Percentiles rank a stretch among this genome's conserved stretches.
These are phyloP conservation scores for Grosmannia clavigera DNA, from an alignment of 2,329 filamentous ascomycete genomes.

Conservation along the genomic window DNA sequence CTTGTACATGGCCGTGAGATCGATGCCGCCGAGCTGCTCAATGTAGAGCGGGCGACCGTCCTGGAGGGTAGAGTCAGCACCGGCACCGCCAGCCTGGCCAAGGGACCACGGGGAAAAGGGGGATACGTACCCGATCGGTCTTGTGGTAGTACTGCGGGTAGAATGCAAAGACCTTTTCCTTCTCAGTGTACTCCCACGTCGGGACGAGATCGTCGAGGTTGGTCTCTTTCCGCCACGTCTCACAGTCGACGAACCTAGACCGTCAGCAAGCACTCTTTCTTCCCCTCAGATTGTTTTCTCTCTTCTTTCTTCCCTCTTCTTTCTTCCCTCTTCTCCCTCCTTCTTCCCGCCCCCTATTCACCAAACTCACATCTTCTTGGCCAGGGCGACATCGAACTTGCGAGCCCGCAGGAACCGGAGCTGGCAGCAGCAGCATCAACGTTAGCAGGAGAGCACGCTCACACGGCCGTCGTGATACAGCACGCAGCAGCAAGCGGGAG, in stretches of 20 bases:
- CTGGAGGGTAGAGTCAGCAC: slow-evolving; percentile 28
- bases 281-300: no score
- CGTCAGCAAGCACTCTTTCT: not conserved
- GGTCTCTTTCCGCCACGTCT: slow-evolving; percentile 83
- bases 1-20: slow-evolving; percentile 80
- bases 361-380: slow-evolving; percentile 71
- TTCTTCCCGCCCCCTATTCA: not conserved
- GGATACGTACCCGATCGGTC: slow-evolving; percentile 56
- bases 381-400: slow-evolving; percentile 77
- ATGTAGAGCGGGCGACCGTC: slow-evolving; percentile 97
- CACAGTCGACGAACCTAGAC: slow-evolving; percentile 73
- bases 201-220: slow-evolving; percentile 70
- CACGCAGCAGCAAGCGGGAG: not conserved
- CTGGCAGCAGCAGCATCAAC: slow-evolving; percentile 24
- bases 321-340: not conserved
- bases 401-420: slow-evolving; percentile 85
- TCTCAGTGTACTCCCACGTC: slow-evolving; percentile 80
- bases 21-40: slow-evolving; percentile 87
- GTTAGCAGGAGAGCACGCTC: not conserved
- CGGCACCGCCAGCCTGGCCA: not conserved
- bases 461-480: no score
- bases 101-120: not conserved
- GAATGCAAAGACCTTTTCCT: slow-evolving; percentile 70
- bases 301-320: no score
- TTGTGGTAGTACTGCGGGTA: slow-evolving; percentile 99